Evolutionary conservation across 345 rosid genomes (phyloP), one percentile per base, ranked within the genome.

Genomic region (Arabis hirsuta): DNA sequence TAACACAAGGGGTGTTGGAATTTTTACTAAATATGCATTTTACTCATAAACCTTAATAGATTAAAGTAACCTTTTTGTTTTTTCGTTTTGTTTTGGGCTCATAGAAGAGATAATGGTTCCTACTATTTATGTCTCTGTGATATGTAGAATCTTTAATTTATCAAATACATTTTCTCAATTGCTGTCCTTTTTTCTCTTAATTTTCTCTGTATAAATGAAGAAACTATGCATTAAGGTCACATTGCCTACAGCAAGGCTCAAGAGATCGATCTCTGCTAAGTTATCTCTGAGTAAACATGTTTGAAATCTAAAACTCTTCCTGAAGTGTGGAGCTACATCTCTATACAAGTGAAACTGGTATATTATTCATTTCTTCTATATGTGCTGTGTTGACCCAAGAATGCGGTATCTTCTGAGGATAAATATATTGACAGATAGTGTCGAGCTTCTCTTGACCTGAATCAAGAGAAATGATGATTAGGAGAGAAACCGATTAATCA

Each of bases 341-440:
- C 71, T 76, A 9, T 76, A 69, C 79, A 53, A 44, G 24, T 53
- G 56, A 67, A 61, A 24, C 53, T 53, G 44, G 65, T 51, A 38
- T 4, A 29, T 47, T 14, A n/a, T 34, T 71, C 45, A 10, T 12
- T 43, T 67, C 88, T 80, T 48, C 77, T 52, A 16, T 74, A 83
- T 5, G 72, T 13, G 69, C 72, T 81, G 69, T 65, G 77, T 62
- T 76, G 84, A 27, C 69, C 81, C 83, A 96, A 77, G 73, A 86
- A 64, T 32, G 86, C 82, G 66, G 87, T 80, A 26, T 96, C 92
- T 76, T 88, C 96, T 0, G 88, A 81, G 62, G 92, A 86, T 39
- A 95, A 62, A 72, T 67, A 72, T 57, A 85, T 63, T 12, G 88
- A 77, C 88, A 96, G 79, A 82, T 90, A 96, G 78, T 90, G 87